A percentile compares a stretch with the other conserved stretches of the same genome.
Evolutionary conservation across 164 flowering plant genomes (phyloP).

Genomic region (Magnolia changhungtana): DNA sequence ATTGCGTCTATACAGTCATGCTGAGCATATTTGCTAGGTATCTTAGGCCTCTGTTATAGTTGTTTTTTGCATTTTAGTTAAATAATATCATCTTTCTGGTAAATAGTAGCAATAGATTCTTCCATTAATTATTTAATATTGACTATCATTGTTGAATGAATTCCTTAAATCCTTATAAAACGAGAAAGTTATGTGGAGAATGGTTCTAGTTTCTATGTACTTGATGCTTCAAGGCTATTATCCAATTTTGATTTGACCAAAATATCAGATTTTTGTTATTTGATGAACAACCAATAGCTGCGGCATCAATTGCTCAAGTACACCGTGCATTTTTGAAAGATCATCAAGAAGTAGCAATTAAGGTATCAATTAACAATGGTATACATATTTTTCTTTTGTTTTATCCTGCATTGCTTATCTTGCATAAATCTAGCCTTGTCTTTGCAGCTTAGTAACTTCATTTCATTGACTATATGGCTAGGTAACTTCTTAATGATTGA

Average conservation of each 20-base stretch:
- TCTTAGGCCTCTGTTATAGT: too few species aligned
- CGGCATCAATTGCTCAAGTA: slow-evolving; percentile 98
- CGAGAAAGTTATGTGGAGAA: not conserved
- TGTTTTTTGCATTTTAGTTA: too few species aligned
- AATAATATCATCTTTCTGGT: too few species aligned
- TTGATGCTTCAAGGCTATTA: not conserved
- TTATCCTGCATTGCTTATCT: not conserved
- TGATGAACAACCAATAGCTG: slow-evolving; percentile 89
- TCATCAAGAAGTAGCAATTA: slow-evolving; percentile 75
- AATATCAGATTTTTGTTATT: slow-evolving; percentile 63
- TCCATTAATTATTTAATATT: not conserved
- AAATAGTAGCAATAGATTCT: not conserved
- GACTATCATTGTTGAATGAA: not conserved
- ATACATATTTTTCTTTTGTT: not conserved
- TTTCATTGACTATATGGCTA: too few species aligned
- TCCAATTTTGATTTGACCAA: slow-evolving; percentile 1
- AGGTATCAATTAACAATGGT: slow-evolving; percentile 42
- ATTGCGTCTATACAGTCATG: too few species aligned
- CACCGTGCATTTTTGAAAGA: slow-evolving; percentile 68
- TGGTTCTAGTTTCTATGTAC: not conserved
- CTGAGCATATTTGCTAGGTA: too few species aligned
- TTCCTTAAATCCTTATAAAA: not conserved
- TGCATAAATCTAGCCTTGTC: not conserved
- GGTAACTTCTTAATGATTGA: too few species aligned
- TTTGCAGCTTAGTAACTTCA: not conserved